Evolutionary conservation across 1,284 basidiomycete species (phyloP).

Genomic region (Athelia psychrophila): DNA sequence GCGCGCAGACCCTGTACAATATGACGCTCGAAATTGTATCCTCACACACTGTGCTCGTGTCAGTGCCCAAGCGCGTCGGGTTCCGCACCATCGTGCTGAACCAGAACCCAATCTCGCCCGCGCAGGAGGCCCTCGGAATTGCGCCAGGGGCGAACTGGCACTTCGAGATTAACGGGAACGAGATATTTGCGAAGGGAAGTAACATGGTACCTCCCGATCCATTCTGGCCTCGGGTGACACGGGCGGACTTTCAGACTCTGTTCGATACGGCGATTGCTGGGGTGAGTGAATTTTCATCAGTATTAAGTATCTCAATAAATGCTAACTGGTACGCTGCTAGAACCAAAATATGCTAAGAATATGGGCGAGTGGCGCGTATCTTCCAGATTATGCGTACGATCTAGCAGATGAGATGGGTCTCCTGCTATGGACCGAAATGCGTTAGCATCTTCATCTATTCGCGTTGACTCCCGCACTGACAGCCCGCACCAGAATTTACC

Average conservation of each 20-base stretch:
- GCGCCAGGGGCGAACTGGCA: neutral
- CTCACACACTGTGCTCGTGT: neutral
- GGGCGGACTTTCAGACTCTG: neutral
- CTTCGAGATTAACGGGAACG: neutral
- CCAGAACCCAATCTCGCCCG: neutral
- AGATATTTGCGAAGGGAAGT: neutral
- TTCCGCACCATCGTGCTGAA: neutral
- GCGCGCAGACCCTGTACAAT: neutral
- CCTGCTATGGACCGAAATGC: constrained; percentile 44
- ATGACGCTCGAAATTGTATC: neutral
- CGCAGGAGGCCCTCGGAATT: neutral
- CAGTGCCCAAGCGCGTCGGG: neutral
- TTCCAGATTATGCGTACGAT: constrained; percentile 35
- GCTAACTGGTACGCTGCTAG: constrained; percentile 8
- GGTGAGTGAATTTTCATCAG: neutral
- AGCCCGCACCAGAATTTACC: constrained; percentile 26
- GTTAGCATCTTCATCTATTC: constrained; percentile 9
- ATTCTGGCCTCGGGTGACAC: neutral
- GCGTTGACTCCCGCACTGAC: neutral
- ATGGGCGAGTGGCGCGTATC: constrained; percentile 35
- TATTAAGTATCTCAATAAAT: neutral
- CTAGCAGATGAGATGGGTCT: constrained; percentile 43
- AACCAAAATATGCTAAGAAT: constrained; percentile 26
- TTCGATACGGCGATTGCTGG: neutral
- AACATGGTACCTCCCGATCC: neutral